phyloP scores from a whole-genome alignment of 768 basidiomycete species.

The Cantharellus anzutake region DNA sequence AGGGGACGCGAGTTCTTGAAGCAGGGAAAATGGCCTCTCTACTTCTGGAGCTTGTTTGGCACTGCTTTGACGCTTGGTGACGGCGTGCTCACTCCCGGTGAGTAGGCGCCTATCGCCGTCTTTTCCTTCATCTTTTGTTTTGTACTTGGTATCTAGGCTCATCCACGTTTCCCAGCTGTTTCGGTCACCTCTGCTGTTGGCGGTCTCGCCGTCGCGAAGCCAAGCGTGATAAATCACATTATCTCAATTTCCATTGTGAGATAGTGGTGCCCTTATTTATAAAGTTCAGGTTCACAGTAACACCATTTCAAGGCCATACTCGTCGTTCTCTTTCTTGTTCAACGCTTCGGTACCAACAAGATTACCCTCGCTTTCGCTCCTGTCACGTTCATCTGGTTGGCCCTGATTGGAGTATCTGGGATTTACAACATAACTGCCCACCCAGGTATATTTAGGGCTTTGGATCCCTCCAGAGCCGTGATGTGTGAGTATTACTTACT shows the following conservation, averaged over 20 bases:
- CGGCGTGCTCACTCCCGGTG: constrained; percentile 38
- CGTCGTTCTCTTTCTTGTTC: constrained; percentile 34
- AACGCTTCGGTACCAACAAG: constrained; percentile 37
- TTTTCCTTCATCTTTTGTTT: not conserved
- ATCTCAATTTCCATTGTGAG: constrained; percentile 41
- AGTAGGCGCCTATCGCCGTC: not conserved
- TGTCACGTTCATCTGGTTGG: constrained; percentile 38
- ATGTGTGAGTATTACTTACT: constrained; percentile 26
- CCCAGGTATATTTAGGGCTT: constrained; percentile 44
- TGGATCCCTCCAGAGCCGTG: constrained; percentile 46
- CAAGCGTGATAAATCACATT: constrained; percentile 27
- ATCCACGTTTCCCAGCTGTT: constrained; percentile 23
- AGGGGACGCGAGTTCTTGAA: not conserved
- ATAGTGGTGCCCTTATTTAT: no score
- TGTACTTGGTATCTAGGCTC: not conserved
- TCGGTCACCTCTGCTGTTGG: constrained; percentile 48
- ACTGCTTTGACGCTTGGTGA: constrained; percentile 50
- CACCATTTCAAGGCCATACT: constrained; percentile 27
- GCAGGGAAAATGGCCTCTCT: not conserved
- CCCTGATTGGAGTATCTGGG: constrained; percentile 31
- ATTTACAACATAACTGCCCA: constrained; percentile 34
- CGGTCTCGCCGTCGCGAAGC: constrained; percentile 43
- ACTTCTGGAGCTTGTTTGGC: constrained; percentile 10
- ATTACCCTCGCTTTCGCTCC: constrained; percentile 37
- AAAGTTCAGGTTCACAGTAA: not conserved